Base-by-base conservation (phyloP, 192 early-diverging fungal species). In the Entomortierella lignicola region DNA sequence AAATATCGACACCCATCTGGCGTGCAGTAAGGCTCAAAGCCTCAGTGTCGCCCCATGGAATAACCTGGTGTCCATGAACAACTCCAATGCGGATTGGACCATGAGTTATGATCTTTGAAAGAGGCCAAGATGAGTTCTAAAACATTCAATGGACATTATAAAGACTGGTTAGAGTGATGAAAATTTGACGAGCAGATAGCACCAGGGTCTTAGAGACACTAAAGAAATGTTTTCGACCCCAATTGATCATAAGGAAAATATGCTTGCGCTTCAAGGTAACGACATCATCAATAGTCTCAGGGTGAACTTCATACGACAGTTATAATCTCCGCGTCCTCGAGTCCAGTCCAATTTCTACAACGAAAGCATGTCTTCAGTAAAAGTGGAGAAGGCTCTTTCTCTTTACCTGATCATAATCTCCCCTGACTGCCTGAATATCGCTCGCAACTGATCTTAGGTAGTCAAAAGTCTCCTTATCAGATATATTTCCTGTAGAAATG, bases 401-500 rank as follows among this genome's bases (percentile, higher is more conserved):
- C 13, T 57, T 60, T 83, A 90, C 87, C 55, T 93, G 91, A 77
- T 97, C 95, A 77, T 89, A 92, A 63, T 98, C 95, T 63, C 96
- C 97, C 32, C 88, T 77, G 31, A 95, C 94, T 8, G 92, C 73
- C 43, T 88, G 83, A 54, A 97, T 84, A 64, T 95, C 91, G 37
- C 89, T 82, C 25, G 92, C 89, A 51, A 99, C 89, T 34, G 91
- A 92, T 60, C 92, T 86, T 66, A 99, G 86, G 77, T 95, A 98
- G 57, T 97, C 95, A 72, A 91, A 89, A 0, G 92, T 94, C 30
- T 94, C 95, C 54, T 89, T 87, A 80, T 94, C 92, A 43, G 85
- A 90, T 1, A 95, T 80, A 80, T 98, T 98, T 34, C 97, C 97
- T 6, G 95, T 97, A 74, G 91, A 93, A 48, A 99, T 88, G 71